phyloP scores from a whole-genome alignment of 148 eudicot species.

The Salicornia ramosissima region DNA sequence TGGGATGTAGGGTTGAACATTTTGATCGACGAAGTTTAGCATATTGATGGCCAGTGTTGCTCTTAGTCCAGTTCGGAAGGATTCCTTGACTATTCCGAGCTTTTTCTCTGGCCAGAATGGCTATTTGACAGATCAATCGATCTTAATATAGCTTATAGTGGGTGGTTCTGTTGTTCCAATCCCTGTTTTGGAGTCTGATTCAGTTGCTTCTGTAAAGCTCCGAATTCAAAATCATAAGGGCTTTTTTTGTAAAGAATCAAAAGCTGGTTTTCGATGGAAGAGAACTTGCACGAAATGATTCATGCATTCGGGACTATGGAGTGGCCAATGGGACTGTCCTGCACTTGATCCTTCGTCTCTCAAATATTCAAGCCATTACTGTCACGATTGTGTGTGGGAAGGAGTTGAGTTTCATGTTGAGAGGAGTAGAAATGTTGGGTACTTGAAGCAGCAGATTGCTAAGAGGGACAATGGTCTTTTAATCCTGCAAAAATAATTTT shows the following conservation, averaged over 20 bases:
- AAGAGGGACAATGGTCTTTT: slow-evolving; percentile 38
- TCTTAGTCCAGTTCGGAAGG: slow-evolving; percentile 33
- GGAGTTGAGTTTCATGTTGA: slow-evolving; percentile 57
- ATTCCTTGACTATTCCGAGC: slow-evolving; percentile 24
- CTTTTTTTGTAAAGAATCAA: slow-evolving; percentile 58
- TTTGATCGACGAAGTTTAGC: slow-evolving; percentile 17
- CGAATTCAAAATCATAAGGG: slow-evolving; percentile 60
- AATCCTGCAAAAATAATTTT: too few species aligned
- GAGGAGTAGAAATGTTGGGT: slow-evolving; percentile 53
- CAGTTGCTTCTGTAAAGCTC: slow-evolving; percentile 72
- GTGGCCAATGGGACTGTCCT: slow-evolving; percentile 54
- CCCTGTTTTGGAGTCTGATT: slow-evolving; percentile 64
- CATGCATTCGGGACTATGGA: slow-evolving; percentile 64
- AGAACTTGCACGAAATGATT: slow-evolving; percentile 55
- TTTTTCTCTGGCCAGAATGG: slow-evolving; percentile 27
- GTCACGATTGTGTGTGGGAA: slow-evolving; percentile 57
- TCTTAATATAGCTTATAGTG: slow-evolving; percentile 54
- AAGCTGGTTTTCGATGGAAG: slow-evolving; percentile 66
- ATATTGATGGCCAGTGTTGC: slow-evolving; percentile 42
- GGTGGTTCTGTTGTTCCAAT: slow-evolving; percentile 61
- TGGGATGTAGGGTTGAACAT: slow-evolving; percentile 24
- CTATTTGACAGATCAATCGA: slow-evolving; percentile 39
- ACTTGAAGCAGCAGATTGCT: slow-evolving; percentile 54
- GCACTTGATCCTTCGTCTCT: slow-evolving; percentile 64
- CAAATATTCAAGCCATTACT: slow-evolving; percentile 55